Conservation (phyloP, 2,329 filamentous ascomycete species). For the Nemania serpens region DNA sequence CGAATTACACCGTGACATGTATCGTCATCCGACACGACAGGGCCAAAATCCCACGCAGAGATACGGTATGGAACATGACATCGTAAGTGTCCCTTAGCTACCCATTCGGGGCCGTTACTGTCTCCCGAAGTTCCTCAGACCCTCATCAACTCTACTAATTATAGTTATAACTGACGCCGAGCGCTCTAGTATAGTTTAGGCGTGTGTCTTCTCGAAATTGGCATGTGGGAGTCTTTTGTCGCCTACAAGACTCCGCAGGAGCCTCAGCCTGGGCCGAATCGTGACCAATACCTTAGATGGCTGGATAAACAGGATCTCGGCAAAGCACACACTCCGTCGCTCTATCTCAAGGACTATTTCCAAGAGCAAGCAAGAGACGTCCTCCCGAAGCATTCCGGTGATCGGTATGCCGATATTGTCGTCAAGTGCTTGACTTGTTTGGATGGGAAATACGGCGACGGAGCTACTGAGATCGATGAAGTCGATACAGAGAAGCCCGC, state of each 20-base stretch:
- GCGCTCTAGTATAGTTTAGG: not conserved
- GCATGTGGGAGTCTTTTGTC: conserved; percentile 1
- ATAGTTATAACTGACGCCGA: not conserved
- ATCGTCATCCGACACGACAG: conserved; percentile 6
- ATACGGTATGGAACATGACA: conserved; percentile 7
- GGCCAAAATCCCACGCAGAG: not conserved
- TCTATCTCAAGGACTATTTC: not conserved
- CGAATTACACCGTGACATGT: not conserved
- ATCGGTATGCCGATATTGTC: not conserved
- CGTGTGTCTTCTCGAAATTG: conserved; percentile 7
- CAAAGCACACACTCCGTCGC: not conserved
- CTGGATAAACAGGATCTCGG: not conserved
- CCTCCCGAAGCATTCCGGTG: not conserved
- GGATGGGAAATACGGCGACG: not conserved
- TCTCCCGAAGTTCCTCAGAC: too few relatives aligned
- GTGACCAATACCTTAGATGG: not conserved
- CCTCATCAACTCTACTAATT: not conserved
- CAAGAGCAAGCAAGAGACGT: not conserved
- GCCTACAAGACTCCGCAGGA: not conserved
- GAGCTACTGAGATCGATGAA: not conserved
- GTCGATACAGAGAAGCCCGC: not conserved
- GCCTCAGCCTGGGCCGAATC: not conserved
- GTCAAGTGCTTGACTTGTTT: not conserved
- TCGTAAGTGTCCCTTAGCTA: not conserved
- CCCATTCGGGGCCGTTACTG: too few relatives aligned